These are phyloP conservation scores for Suillus americanus DNA, from an alignment of 768 basidiomycete species.

Conservation along the genomic window DNA sequence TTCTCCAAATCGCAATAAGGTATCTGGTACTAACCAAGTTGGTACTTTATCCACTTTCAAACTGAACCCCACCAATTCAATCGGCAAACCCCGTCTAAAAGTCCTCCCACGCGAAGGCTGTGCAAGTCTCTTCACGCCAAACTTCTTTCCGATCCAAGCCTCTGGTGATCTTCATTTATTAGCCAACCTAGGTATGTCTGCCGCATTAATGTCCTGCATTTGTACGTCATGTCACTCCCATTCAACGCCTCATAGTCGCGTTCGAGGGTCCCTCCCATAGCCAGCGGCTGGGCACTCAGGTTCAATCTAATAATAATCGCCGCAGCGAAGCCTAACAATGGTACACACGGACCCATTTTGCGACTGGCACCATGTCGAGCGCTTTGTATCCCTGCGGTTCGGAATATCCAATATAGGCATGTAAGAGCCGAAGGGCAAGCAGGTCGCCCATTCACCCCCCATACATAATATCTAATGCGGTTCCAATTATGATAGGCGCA, in stretches of 20 bases:
- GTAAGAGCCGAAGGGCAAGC: constrained; percentile 14
- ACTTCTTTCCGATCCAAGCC: constrained; percentile 16
- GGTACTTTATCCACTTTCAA: constrained; percentile 23
- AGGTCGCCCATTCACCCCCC: background rate
- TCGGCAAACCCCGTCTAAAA: constrained; percentile 23
- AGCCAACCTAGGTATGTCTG: constrained; percentile 43
- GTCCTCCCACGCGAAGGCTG: constrained; percentile 30
- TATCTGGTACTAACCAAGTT: constrained; percentile 13
- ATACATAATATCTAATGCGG: constrained; percentile 1
- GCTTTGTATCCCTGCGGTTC: constrained; percentile 5
- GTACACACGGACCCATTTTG: constrained; percentile 10
- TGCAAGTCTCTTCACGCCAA: constrained; percentile 22
- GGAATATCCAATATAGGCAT: constrained; percentile 8
- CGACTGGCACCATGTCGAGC: constrained; percentile 1
- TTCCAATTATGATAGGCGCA: constrained; percentile 4
- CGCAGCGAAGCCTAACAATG: constrained; percentile 6
- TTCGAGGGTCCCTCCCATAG: constrained; percentile 1
- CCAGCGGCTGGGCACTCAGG: background rate
- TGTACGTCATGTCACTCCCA: constrained; percentile 1
- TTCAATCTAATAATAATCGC: constrained; percentile 10
- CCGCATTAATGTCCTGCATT: constrained; percentile 15
- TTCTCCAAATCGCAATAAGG: constrained; percentile 9
- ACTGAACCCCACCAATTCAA: constrained; percentile 25
- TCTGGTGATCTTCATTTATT: constrained; percentile 9
- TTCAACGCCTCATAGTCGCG: constrained; percentile 5